Evolutionary conservation across 768 basidiomycete genomes (phyloP), one percentile per base, ranked within the genome.

Genomic region (Suillus weaverae): DNA sequence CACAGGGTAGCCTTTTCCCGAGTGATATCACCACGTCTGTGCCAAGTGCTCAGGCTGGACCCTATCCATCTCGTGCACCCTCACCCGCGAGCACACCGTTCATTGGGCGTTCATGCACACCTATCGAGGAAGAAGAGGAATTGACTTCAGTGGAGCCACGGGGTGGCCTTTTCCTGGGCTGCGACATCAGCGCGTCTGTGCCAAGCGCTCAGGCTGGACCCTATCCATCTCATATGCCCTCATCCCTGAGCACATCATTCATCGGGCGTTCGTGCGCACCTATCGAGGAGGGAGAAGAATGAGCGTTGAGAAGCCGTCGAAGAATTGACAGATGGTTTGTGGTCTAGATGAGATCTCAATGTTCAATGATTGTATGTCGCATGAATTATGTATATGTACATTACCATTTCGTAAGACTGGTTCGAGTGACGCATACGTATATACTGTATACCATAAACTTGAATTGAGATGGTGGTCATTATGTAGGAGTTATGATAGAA

Each of bases 381-480:
- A 53, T 62, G 50, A 63, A 64, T 60, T 74, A 74, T 72, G 26
- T 26, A 26, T 26, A 26, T 2, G 67, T 70, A 77, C 72, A 68
- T 61, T 67, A 70, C 69, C 71, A 64, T 70, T 72, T 64, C 74
- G 62, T 60, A 64, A 32, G 60, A 56, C 26, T 59, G 26, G 66
- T 69, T 66, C 68, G 60, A 32, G 60, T 60, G 68, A 68, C 51
- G 64, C 68, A 55, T 77, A 46, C 22, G 51, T 53, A 33, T 53
- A 53, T 53, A 77, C 64, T 66, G 64, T 76, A 76, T 73, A 76
- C 36, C 68, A 70, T 69, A 68, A 66, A 32, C n/a, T 59, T 63
- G 59, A 55, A 62, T 39, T 51, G 62, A 70, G 63, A 75, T 73
- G 2, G 26, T 26, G 26, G 26, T 26, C 26, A 26, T 26, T 1